Base-by-base conservation (phyloP, 2,329 filamentous ascomycete species). In the Dactylellina leptospora region DNA sequence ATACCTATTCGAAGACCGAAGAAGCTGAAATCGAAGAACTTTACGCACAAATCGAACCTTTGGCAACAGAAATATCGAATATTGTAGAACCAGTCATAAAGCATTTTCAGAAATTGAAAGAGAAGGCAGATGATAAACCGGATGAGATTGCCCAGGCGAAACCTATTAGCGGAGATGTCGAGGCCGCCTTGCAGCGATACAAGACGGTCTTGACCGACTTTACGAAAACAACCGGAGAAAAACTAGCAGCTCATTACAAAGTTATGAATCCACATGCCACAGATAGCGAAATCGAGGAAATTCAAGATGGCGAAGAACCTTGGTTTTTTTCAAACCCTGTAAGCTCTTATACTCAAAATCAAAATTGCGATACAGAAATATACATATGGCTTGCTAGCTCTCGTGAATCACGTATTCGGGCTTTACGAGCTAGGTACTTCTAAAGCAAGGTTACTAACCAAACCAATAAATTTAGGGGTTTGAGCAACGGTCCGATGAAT, bases 401-500 rank as follows among this genome's bases (percentile, higher is more conserved):
- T n/a, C n/a, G n/a, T n/a, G n/a, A n/a, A n/a, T n/a, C n/a, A n/a
- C n/a, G n/a, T n/a, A n/a, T n/a, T n/a, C n/a, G n/a, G n/a, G n/a
- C n/a, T n/a, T n/a, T n/a, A n/a, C n/a, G n/a, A n/a, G n/a, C n/a
- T n/a, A n/a, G n/a, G 30, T 13, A 33, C 30, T 33, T 6, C 30
- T 33, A 6, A 33, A 47, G 8, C 42, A 27, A 18, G n/a, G 9
- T 54, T n/a, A 40, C 51, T 55, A 42, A 55, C 30, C 4, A 16
- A 25, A 42, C 2, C 27, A 4, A 2, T 23, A 16, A 36, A 22
- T 16, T 20, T 13, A 55, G 51, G 51, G 51, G 8, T 55, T 55
- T 22, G 51, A 55, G 28, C 51, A 40, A 55, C 11, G 51, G 28
- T 25, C 51, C n/a, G 51, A 55, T 42, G 51, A 55, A 38, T 55